Conservation (phyloP, 192 early-diverging fungal species). For the Linnemannia zychae region DNA sequence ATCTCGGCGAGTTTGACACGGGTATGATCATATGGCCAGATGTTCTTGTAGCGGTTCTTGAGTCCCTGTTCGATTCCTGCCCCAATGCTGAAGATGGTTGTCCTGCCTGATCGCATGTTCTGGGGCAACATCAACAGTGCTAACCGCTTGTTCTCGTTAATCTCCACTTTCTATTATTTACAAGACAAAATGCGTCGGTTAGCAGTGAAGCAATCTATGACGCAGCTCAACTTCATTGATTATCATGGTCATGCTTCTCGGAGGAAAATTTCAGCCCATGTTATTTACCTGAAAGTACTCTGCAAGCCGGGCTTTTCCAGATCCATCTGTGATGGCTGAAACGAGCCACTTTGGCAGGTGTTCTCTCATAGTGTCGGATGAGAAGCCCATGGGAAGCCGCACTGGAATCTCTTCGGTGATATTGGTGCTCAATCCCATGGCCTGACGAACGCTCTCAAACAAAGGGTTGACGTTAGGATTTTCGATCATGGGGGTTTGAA, state of each 20-base stretch:
- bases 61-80: slow-evolving; percentile 83
- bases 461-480: slow-evolving; percentile 70
- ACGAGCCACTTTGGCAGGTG: slow-evolving; percentile 43
- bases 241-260: too few relatives aligned
- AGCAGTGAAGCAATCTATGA: background rate
- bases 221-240: too few relatives aligned
- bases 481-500: slow-evolving; percentile 70
- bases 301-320: slow-evolving; percentile 47
- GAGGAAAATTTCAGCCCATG: too few relatives aligned
- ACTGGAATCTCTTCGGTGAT: slow-evolving; percentile 70
- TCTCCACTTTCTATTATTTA: slow-evolving; percentile 69
- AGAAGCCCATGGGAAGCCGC: slow-evolving; percentile 60
- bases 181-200: slow-evolving; percentile 2
- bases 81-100: slow-evolving; percentile 77
- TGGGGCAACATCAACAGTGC: slow-evolving; percentile 78
- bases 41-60: slow-evolving; percentile 88
- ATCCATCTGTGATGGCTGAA: slow-evolving; percentile 13
- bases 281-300: slow-evolving; percentile 55
- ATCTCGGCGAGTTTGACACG: slow-evolving; percentile 62
- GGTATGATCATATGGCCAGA: slow-evolving; percentile 84
- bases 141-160: slow-evolving; percentile 76
- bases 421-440: slow-evolving; percentile 66
- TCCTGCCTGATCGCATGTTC: slow-evolving; percentile 63
- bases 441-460: slow-evolving; percentile 73
- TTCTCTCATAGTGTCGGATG: slow-evolving; percentile 28